Evolutionary conservation across 2,329 filamentous ascomycete species (phyloP), one percentile per base, ranked within the genome.

Genomic region (Mollisia scopiformis): DNA sequence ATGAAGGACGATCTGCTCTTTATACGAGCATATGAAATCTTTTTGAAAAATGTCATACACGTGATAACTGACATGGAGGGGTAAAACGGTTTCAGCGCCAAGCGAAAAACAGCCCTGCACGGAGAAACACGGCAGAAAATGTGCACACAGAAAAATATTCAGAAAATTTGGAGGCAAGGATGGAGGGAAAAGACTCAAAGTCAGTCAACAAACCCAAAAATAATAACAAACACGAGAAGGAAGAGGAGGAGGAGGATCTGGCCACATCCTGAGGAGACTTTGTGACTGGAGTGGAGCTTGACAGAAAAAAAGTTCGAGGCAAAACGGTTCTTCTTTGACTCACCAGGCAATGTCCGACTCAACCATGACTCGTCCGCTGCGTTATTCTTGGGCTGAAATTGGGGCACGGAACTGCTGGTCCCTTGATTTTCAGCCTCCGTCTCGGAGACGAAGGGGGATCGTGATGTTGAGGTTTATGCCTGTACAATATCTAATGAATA

Each of bases 331-430:
- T 13, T 27, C 46, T 13, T 49, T 51, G 27, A 31, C 30, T 23
- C 49, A 51, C n/a, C 16, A 31, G 19, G 13, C 14, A 16, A 10
- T 27, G 14, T 33, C 30, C 6, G 28, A 19, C 49, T 51, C 19
- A 30, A n/a, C 19, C 51, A 28, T 54, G 51, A 41, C 51, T 54
- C 49, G 49, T 10, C 21, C 46, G 28, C 46, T 55, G 52, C 35
- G 52, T 55, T 37, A 55, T 43, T 43, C 30, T 33, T 51, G 14
- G 30, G 28, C 16, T 21, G 31, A 30, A 51, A 35, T 30, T 49
- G n/a, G 27, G 30, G 28, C 28, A 30, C 53, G 30, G 53, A 46
- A 39, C 39, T 23, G 16, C 41, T 56, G 39, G 39, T 39, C 33
- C 27, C 37, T 31, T 46, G 31, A 31, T 35, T 21, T 31, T 47